Evolutionary conservation across 352 stramenopile species (phyloP), one percentile per base, ranked within the genome.

Genomic region (Bremia lactucae): DNA sequence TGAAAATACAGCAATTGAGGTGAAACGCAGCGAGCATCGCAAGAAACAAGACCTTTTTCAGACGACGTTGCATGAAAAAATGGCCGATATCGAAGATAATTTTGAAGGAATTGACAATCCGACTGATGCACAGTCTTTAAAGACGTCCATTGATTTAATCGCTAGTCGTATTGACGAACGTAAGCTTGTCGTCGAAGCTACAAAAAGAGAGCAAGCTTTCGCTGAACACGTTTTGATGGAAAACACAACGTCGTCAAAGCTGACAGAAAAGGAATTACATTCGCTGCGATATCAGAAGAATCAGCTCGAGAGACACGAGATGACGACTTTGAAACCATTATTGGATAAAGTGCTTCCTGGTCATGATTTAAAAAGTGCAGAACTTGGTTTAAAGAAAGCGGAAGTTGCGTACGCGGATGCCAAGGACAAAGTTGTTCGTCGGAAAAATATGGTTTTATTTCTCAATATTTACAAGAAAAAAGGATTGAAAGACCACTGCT

Each of bases 391-490:
- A 4, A 52, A 68, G 13, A 51, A 69, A 20, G 62, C 78, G 3
- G 72, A 92, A 35, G 68, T 68, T 19, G 37, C 44, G 23, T 89
- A 89, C 33, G 66, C 85, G 42, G 68, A 86, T 20, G 76, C 79
- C 0, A 92, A 92, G 45, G 76, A 88, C 51, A 92, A 87, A 47
- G 81, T 81, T 1, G 35, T 80, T 33, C 71, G 74, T 18, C 81
- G 60, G 36, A 92, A 81, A 48, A 89, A 86, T 38, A 87, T 82
- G 29, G 71, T 90, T 36, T 73, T 70, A 43, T 93, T 93, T 21
- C 54, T 93, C 18, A 76, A 65, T 6, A 77, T 86, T n/a, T 90
- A 84, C 55, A 87, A 82, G 55, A 70, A 83, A 28, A 91, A 90
- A 38, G 81, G 81, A 5, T 55, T 86, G 6, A 82, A 75, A 19